Conservation (phyloP, 2,329 filamentous ascomycete genomes). For the Botrytis aclada region DNA sequence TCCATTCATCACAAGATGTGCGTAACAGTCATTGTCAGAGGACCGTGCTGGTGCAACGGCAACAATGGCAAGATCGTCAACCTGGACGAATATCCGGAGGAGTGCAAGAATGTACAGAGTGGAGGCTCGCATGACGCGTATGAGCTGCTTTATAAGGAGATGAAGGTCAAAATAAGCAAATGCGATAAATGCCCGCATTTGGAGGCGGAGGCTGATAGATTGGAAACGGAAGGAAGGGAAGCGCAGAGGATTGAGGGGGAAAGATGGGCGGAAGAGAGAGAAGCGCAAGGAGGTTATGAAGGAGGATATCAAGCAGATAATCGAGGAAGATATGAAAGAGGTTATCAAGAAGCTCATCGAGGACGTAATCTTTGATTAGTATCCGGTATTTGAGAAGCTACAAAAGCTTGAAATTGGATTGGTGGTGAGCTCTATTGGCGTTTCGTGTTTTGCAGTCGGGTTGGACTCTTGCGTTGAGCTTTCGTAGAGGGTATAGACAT, state of each 20-base stretch:
- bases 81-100: accelerated
- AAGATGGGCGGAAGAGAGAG: background rate
- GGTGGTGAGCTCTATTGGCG: background rate
- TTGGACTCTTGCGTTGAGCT: background rate
- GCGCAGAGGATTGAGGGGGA: background rate
- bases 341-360: no score
- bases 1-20: background rate
- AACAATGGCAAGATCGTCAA: background rate
- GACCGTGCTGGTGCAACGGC: background rate
- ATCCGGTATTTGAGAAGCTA: background rate
- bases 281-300: background rate
- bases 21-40: background rate
- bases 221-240: background rate
- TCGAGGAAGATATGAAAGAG: background rate
- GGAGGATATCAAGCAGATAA: background rate
- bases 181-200: background rate
- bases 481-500: background rate
- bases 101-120: accelerated
- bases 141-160: accelerated
- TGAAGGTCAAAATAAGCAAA: accelerated
- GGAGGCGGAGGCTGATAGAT: background rate
- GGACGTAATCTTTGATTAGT: background rate
- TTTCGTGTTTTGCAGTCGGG: background rate
- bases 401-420: background rate
- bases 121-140: background rate